Percentiles rank a stretch among this genome's conserved stretches.
Conservation (phyloP, 805 yeast genomes). For the Ogataea siamensis region DNA sequence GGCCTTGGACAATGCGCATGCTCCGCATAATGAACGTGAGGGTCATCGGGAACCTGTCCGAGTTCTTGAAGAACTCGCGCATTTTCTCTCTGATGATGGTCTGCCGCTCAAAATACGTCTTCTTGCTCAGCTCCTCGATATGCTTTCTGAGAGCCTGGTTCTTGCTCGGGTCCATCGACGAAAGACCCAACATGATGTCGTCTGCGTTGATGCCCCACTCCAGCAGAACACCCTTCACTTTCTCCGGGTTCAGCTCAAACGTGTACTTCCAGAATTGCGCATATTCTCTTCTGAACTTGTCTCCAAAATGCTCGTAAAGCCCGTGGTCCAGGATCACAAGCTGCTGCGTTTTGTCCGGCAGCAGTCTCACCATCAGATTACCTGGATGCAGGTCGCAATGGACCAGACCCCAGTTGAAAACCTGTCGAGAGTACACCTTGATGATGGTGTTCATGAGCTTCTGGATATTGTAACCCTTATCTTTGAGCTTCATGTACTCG, state of each 20-base stretch:
- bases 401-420: conserved; percentile 64
- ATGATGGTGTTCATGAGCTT: conserved; percentile 50
- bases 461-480: conserved; percentile 38
- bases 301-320: conserved; percentile 54
- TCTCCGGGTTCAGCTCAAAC: conserved; percentile 49
- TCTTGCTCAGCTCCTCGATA: conserved; percentile 28
- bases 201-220: conserved; percentile 71
- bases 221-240: conserved; percentile 46
- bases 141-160: conserved; percentile 22
- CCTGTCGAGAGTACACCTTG: conserved; percentile 52
- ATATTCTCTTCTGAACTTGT: conserved; percentile 53
- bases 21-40: conserved; percentile 64
- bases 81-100: conserved; percentile 45
- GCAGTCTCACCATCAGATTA: conserved; percentile 55
- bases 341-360: conserved; percentile 41
- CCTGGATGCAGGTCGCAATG: conserved; percentile 87
- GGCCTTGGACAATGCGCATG: conserved; percentile 71
- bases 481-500: conserved; percentile 42
- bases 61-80: conserved; percentile 55
- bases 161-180: conserved; percentile 45
- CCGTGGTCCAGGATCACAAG: conserved; percentile 77
- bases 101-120: conserved; percentile 42
- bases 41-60: conserved; percentile 64
- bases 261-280: conserved; percentile 61
- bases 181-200: conserved; percentile 58